A percentile compares a stretch with the other conserved stretches of the same genome.
phyloP scores from a whole-genome alignment of 441 rosid species.

The Adansonia grandidieri region DNA sequence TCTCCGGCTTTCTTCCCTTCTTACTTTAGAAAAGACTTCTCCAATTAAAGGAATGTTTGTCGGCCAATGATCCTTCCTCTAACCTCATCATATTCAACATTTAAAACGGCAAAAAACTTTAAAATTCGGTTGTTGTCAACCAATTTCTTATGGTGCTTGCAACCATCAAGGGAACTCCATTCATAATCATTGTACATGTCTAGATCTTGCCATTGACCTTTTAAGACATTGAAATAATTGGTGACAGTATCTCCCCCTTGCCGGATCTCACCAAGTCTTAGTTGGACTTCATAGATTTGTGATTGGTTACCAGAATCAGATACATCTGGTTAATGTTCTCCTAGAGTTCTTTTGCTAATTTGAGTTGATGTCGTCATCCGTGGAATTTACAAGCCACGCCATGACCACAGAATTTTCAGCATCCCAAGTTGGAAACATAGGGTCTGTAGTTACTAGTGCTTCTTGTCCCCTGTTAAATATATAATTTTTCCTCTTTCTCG shows the following conservation, averaged over 20 bases:
- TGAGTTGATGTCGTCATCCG: not conserved
- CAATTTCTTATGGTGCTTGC: not conserved
- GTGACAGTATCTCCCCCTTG: not conserved
- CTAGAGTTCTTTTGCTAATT: not conserved
- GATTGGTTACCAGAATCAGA: not conserved
- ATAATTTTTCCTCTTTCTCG: not conserved
- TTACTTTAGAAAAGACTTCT: not conserved
- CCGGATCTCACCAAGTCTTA: not conserved
- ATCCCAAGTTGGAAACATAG: not conserved
- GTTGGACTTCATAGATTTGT: not conserved
- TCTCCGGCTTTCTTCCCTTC: not conserved
- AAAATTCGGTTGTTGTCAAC: not conserved
- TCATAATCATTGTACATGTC: not conserved
- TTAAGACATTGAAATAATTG: not conserved
- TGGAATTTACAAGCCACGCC: not conserved
- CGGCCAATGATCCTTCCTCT: not conserved
- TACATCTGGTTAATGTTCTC: not conserved
- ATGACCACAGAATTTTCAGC: not conserved
- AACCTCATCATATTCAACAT: not conserved
- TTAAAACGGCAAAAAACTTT: not conserved
- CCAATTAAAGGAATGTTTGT: not conserved
- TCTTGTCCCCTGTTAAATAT: not conserved
- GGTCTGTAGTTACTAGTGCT: not conserved
- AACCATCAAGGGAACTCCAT: not conserved
- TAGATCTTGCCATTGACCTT: not conserved